Evolutionary conservation across 140 eudicot genomes (phyloP), one percentile per base, ranked within the genome.

Genomic region (Bidens hawaiensis): DNA sequence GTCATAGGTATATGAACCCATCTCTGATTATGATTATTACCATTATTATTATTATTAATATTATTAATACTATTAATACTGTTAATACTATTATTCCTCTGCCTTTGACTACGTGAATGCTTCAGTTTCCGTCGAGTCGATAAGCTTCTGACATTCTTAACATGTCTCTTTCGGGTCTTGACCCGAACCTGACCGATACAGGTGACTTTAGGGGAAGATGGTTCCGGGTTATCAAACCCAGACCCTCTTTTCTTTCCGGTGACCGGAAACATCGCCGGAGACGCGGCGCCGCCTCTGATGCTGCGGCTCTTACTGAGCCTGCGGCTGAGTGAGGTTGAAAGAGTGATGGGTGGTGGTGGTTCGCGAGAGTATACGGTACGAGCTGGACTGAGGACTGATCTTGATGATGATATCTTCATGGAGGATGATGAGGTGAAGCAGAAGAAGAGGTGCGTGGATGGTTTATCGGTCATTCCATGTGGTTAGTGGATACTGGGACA

Each of bases 1-100:
- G 97, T 80, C 64, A 83, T 34, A 3, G 97, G 95, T 51, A 89
- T 62, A 81, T 89, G 95, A 23, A 86, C 96, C 96, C 94, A 81
- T 69, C 80, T 77, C 67, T 79, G 76, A 54, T 71, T 65, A 65
- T 51, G 55, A 26, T 9, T 31, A 28, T 30, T 62, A n/a, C n/a
- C n/a, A 55, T 63, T 48, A 66, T 10, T 40, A n/a, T 4, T n/a
- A 42, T 4, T 15, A 18, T 71, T 65, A 65, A 22, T 68, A 27
- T 10, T 33, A 18, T 31, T 62, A n/a, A n/a, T n/a, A n/a, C n/a
- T n/a, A n/a, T n/a, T n/a, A n/a, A n/a, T n/a, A n/a, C n/a, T n/a
- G 49, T 64, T 49, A 67, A 4, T 45, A 15, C 2, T 15, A 45
- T 3, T 12, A 45, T 30, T 30, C 8, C 8, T 30, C 36, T 3